Evolutionary conservation across 2,329 filamentous ascomycete species (phyloP).

Genomic region (Fusarium mangiferae): DNA sequence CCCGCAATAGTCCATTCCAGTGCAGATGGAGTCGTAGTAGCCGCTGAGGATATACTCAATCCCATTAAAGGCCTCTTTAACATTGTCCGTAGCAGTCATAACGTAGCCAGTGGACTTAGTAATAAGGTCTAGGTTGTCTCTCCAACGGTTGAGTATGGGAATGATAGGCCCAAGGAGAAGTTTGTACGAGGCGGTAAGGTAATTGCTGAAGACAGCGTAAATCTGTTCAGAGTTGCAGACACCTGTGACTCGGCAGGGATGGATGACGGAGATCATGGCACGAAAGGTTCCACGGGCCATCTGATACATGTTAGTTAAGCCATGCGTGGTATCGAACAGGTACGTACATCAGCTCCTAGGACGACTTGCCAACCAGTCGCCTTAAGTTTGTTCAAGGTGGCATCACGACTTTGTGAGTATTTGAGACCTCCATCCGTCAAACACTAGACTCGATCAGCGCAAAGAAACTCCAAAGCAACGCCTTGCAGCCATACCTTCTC

Average conservation of each 20-base stretch:
- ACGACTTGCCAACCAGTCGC: neutral
- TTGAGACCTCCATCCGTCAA: neutral
- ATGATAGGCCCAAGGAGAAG: neutral
- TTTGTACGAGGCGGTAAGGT: neutral
- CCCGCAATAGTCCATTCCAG: neutral
- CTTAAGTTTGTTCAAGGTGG: neutral
- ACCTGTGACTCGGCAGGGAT: neutral
- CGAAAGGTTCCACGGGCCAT: neutral
- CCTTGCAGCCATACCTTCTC: neutral
- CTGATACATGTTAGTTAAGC: neutral
- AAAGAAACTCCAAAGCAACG: neutral
- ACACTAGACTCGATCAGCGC: neutral
- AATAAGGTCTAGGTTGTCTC: neutral
- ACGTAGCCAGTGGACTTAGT: neutral
- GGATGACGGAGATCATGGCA: neutral
- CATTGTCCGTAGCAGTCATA: neutral
- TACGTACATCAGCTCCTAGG: neutral
- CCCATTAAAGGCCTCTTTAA: neutral
- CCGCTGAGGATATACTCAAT: neutral
- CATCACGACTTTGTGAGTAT: neutral
- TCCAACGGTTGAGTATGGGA: neutral
- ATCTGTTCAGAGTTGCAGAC: neutral
- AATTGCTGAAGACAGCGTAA: neutral
- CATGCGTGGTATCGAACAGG: too few species aligned
- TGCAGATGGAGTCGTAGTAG: neutral